Conservation (phyloP, 768 basidiomycete genomes). For the Russula emetica region DNA sequence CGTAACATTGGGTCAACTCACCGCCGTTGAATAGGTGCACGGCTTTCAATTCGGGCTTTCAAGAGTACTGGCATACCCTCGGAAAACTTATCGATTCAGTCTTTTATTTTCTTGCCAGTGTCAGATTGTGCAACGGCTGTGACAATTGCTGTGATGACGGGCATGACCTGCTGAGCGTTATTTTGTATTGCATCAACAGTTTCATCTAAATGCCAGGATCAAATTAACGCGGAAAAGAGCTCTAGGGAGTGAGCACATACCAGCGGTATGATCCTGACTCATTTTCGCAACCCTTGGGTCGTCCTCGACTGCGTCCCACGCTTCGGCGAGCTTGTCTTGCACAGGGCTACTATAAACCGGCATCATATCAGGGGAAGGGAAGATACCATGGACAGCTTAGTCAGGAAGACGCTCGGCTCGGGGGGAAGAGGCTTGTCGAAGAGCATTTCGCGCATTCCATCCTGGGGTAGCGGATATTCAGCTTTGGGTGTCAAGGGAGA, state of each 20-base stretch:
- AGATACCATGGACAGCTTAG: neutral
- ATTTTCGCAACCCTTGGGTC: neutral
- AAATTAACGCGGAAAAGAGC: neutral
- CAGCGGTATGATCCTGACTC: neutral
- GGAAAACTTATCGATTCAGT: conserved; percentile 29
- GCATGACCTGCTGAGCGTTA: neutral
- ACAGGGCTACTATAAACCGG: neutral
- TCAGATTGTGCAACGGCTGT: conserved; percentile 1
- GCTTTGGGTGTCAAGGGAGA: no score
- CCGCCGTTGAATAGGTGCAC: conserved; percentile 33
- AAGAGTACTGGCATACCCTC: conserved; percentile 32
- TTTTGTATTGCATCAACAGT: neutral
- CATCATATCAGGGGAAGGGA: neutral
- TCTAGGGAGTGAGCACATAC: neutral
- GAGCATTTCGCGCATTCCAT: neutral
- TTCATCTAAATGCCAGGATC: neutral
- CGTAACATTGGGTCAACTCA: conserved; percentile 8
- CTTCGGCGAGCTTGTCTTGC: conserved; percentile 4
- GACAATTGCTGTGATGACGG: conserved; percentile 6
- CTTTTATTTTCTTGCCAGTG: conserved; percentile 18
- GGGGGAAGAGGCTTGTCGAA: neutral
- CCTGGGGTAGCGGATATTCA: neutral
- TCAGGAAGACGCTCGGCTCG: neutral
- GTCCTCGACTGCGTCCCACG: conserved; percentile 5
- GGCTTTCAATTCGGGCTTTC: conserved; percentile 29